Evolutionary conservation across 768 basidiomycete species (phyloP), one percentile per base, ranked within the genome.

Genomic region (Hygrophorus russula): DNA sequence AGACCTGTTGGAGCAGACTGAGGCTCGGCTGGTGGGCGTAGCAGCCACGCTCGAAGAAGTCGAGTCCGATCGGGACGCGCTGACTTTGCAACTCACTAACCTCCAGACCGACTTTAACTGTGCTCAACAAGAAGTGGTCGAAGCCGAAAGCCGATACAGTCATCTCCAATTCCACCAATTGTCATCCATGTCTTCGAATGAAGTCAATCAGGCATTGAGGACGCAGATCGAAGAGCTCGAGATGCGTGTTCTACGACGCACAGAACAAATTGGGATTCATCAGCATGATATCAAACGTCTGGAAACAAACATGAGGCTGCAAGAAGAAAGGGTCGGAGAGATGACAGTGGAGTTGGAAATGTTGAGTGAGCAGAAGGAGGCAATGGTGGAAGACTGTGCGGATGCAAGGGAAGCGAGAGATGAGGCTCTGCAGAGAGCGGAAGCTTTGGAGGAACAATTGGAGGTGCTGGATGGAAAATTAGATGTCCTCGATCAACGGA

Each of bases 341-440:
- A 72, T 85, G 73, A 78, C 71, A 2, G 58, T 56, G 13, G 87
- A 90, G 51, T 57, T 86, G 45, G 85, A 85, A 53, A 71, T 72
- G 47, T 63, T 79, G 46, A 66, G 62, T 15, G 70, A 75, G 4
- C 74, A 87, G 64, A 85, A 81, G 57, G 76, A 76, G 44, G 78
- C 82, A 1, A 85, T 90, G 82, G 74, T 89, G 0, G 85, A 88
- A 49, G 87, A 90, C 54, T 89, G 87, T 52, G 79, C 80, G 3
- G 77, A 80, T 43, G 84, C 83, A 2, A 68, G 87, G 42, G 80
- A 80, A 43, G 74, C 80, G 15, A 69, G 87, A 29, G 81, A 90
- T 56, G 69, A 69, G 18, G 81, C 84, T 4, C 56, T 78, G 34
- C 53, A 56, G 42, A 65, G 63, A 46, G 57, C 72, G 19, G 87